Conservation (phyloP, 1,284 basidiomycete genomes). For the Exsudoporus floridanus region DNA sequence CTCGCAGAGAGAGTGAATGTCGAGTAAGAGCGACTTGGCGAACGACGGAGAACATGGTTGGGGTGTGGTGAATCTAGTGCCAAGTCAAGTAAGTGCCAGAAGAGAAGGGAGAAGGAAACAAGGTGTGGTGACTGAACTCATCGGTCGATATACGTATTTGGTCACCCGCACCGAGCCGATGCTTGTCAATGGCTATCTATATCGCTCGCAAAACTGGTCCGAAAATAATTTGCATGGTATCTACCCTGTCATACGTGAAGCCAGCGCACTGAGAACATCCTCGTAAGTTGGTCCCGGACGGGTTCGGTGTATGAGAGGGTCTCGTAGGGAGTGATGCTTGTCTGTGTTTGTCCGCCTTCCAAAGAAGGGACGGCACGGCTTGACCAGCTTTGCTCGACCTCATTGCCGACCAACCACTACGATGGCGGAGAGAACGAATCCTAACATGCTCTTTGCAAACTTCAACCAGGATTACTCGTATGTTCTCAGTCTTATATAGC, state of each 20-base stretch:
- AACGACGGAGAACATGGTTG: slow-evolving; percentile 25
- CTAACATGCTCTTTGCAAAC: slow-evolving; percentile 78
- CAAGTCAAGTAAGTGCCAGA: background rate
- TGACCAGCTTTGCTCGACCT: background rate
- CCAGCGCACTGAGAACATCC: too few relatives aligned
- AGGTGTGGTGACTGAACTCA: too few relatives aligned
- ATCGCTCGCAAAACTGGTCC: too few relatives aligned
- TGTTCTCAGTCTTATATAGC: slow-evolving; percentile 27
- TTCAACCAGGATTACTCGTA: slow-evolving; percentile 89
- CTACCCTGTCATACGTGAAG: too few relatives aligned
- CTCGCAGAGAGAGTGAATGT: slow-evolving; percentile 5
- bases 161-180: too few relatives aligned
- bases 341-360: slow-evolving; percentile 16
- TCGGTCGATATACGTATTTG: too few relatives aligned
- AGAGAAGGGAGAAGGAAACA: background rate
- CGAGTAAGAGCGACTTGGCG: slow-evolving; percentile 26
- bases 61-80: background rate
- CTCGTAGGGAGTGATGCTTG: too few relatives aligned
- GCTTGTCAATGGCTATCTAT: too few relatives aligned
- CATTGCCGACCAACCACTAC: slow-evolving; percentile 10
- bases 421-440: slow-evolving; percentile 35
- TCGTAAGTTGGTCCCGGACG: too few relatives aligned
- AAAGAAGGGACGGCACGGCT: slow-evolving; percentile 3
- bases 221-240: too few relatives aligned
- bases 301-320: too few relatives aligned